Conservation (phyloP, 1,139 yeast genomes). For the Hansenula sp. region DNA sequence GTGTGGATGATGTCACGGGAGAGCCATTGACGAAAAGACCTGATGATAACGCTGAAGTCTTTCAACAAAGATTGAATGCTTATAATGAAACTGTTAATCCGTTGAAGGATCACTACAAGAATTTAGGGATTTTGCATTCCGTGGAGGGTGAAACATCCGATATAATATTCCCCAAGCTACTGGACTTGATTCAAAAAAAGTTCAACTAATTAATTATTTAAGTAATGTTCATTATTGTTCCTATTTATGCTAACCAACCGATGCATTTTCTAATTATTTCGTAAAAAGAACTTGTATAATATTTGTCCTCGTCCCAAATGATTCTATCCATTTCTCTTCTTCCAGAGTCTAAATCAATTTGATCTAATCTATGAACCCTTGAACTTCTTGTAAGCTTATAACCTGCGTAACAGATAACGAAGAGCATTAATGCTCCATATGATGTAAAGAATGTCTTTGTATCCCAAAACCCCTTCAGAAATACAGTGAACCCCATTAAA, state of each 20-base stretch:
- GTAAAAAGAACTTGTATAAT: conserved; percentile 29
- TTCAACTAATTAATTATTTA: conserved; percentile 5
- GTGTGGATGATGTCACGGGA: conserved; percentile 84
- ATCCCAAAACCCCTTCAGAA: conserved; percentile 56
- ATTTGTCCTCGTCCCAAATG: conserved; percentile 63
- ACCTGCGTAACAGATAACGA: conserved; percentile 47
- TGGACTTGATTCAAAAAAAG: conserved; percentile 32
- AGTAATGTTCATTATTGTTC: too few relatives aligned
- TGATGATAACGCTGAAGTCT: conserved; percentile 75
- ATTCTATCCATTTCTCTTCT: conserved; percentile 69
- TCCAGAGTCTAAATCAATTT: conserved; percentile 74
- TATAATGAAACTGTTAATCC: conserved; percentile 62
- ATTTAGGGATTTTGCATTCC: conserved; percentile 47
- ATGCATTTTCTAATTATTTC: conserved; percentile 24
- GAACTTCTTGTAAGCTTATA: conserved; percentile 57
- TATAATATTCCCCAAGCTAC: conserved; percentile 71
- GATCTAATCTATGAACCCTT: conserved; percentile 49
- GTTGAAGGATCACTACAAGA: conserved; percentile 55
- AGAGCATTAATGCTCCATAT: conserved; percentile 60
- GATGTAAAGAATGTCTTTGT: conserved; percentile 61
- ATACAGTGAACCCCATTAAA: conserved; percentile 69
- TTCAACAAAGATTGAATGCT: conserved; percentile 60
- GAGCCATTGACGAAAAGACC: conserved; percentile 75
- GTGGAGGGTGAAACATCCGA: conserved; percentile 82
- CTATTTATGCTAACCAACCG: conserved; percentile 18